Percentiles rank a stretch among this genome's conserved stretches.
These are phyloP conservation scores for Hyaloscypha hepaticicola DNA, from an alignment of 495 filamentous ascomycete species.

Conservation along the genomic window DNA sequence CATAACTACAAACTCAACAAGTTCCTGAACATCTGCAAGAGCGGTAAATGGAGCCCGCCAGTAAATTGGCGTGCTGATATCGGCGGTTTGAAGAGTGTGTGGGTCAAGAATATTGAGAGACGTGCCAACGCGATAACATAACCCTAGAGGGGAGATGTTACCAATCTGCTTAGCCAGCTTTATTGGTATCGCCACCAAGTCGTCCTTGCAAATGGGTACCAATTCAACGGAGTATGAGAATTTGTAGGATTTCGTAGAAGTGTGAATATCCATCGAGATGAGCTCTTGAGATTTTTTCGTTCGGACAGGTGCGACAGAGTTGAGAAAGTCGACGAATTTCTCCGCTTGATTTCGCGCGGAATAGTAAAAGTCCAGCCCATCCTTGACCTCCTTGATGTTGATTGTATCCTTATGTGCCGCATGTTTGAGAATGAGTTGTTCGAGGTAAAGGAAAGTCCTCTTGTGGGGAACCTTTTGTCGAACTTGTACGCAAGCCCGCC, in stretches of 20 bases:
- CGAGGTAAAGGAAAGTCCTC: conserved; percentile 92
- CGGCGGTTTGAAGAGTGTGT: conserved; percentile 83
- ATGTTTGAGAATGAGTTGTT: conserved; percentile 94
- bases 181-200: conserved; percentile 87
- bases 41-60: conserved; percentile 85
- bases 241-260: conserved; percentile 84
- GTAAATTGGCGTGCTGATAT: conserved; percentile 75
- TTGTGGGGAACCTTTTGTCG: conserved; percentile 98
- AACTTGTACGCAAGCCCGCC: conserved; percentile 83
- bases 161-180: conserved; percentile 82
- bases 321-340: conserved; percentile 87
- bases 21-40: conserved; percentile 78
- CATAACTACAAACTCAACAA: conserved; percentile 91
- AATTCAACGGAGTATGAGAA: conserved; percentile 85
- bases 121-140: conserved; percentile 90
- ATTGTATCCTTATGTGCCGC: conserved; percentile 88
- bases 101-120: conserved; percentile 88
- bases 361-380: conserved; percentile 96
- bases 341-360: conserved; percentile 86
- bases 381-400: conserved; percentile 93
- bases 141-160: conserved; percentile 76
- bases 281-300: conserved; percentile 88
- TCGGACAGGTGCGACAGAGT: conserved; percentile 72
- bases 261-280: conserved; percentile 92
- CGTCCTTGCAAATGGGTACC: conserved; percentile 94